Conservation (phyloP, 495 filamentous ascomycete species). For the Peziza echinospora region DNA sequence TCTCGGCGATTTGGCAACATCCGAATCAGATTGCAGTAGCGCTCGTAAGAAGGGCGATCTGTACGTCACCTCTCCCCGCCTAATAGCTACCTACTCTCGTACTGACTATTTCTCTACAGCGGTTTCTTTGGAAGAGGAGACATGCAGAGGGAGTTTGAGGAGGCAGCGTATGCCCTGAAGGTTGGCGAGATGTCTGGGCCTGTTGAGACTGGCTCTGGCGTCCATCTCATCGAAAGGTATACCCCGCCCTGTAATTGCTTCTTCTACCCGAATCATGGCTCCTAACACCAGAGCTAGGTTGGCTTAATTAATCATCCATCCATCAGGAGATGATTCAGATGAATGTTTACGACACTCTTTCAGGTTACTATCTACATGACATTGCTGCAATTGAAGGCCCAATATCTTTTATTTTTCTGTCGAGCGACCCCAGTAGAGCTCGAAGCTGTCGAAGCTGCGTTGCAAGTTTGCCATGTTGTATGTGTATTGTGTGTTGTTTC, state of each 20-base stretch:
- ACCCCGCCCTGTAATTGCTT: not conserved
- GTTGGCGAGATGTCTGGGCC: conserved; percentile 65
- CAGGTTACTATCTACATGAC: no score
- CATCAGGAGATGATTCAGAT: no score
- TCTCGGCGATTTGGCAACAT: conserved; percentile 61
- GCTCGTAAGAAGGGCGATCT: conserved; percentile 84
- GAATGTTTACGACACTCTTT: no score
- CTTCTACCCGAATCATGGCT: no score
- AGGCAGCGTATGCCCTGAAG: conserved; percentile 70
- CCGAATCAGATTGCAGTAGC: conserved; percentile 86
- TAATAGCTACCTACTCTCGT: not conserved
- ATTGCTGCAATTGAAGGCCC: no score
- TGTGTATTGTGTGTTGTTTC: no score
- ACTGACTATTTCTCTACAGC: conserved; percentile 21
- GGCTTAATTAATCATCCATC: no score
- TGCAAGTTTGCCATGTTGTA: no score
- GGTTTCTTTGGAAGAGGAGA: conserved; percentile 83
- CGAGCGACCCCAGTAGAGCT: no score
- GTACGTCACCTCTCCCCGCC: conserved; percentile 24
- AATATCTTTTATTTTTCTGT: no score
- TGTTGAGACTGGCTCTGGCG: conserved; percentile 78
- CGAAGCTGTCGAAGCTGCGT: no score
- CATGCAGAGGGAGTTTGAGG: conserved; percentile 99
- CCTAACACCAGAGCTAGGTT: no score
- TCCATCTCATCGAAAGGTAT: conserved; percentile 91